These are phyloP conservation scores for Heracleum sosnowskyi DNA, from an alignment of 129 eudicot species.

Conservation along the genomic window DNA sequence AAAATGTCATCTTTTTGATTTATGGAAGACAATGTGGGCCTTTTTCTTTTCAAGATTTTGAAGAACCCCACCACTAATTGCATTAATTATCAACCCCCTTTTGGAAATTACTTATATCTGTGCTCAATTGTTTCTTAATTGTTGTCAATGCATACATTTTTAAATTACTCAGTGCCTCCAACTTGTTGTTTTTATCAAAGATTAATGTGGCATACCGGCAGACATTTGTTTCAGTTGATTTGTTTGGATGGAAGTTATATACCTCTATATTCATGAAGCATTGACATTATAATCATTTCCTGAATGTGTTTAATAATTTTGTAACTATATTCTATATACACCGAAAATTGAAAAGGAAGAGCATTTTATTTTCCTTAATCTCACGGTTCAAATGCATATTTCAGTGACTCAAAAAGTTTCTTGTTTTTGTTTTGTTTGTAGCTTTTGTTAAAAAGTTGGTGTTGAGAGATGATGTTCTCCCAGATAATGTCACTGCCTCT, in stretches of 20 bases:
- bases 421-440: slow-evolving; percentile 6
- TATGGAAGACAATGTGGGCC: background rate
- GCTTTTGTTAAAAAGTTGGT: slow-evolving; percentile 55
- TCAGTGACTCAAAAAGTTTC: background rate
- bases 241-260: background rate
- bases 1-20: background rate
- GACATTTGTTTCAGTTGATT: background rate
- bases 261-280: background rate
- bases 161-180: background rate
- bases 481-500: slow-evolving; percentile 37
- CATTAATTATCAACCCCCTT: background rate
- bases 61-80: background rate
- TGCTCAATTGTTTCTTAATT: background rate
- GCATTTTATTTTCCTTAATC: background rate
- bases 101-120: background rate
- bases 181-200: background rate
- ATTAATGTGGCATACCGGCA: background rate
- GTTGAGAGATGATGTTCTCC: slow-evolving; percentile 28
- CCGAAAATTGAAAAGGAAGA: background rate
- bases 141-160: background rate
- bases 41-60: background rate
- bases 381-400: background rate
- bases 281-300: background rate
- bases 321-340: no score
- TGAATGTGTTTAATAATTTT: background rate